A percentile compares a stretch with the other conserved stretches of the same genome.
Conservation (phyloP, 2,329 filamentous ascomycete species). For the Alternaria sp. region DNA sequence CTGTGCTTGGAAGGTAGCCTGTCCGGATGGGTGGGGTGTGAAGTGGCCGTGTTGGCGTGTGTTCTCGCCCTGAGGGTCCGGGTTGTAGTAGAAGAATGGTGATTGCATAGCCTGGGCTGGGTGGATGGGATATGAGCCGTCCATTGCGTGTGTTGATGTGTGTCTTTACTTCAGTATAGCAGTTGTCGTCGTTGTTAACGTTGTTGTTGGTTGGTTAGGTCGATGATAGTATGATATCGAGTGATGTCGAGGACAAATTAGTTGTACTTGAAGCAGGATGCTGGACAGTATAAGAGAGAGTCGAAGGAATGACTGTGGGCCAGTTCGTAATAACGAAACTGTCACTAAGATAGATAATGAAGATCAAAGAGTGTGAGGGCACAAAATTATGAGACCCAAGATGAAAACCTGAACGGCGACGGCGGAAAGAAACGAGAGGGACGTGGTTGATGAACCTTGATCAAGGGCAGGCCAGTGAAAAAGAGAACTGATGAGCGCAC, state of each 20-base stretch:
- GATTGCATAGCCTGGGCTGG: constrained; percentile 69
- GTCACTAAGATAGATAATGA: constrained; percentile 47
- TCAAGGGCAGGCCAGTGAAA: constrained; percentile 51
- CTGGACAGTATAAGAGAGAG: constrained; percentile 30
- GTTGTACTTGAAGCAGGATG: constrained; percentile 30
- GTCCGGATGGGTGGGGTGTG: constrained; percentile 62
- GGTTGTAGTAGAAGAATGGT: constrained; percentile 87
- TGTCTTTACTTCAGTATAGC: constrained; percentile 2
- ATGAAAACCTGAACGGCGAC: constrained; percentile 46
- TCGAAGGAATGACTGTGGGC: constrained; percentile 54
- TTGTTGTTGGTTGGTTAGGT: constrained; percentile 12
- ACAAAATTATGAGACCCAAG: constrained; percentile 42
- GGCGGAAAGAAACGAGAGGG: constrained; percentile 48
- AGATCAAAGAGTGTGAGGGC: constrained; percentile 23
- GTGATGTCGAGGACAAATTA: constrained; percentile 37
- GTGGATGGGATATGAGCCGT: constrained; percentile 65
- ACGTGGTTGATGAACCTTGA: constrained; percentile 55
- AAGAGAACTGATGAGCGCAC: constrained; percentile 54
- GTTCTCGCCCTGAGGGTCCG: constrained; percentile 74
- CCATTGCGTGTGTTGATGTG: constrained; percentile 62
- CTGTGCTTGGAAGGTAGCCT: constrained; percentile 52
- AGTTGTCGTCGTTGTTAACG: constrained; percentile 30
- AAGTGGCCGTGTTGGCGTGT: constrained; percentile 77
- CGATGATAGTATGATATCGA: constrained; percentile 16
- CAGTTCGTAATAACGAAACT: constrained; percentile 50